Evolutionary conservation across 805 yeast species (phyloP).

Genomic region (Lipomyces mesembrius): DNA sequence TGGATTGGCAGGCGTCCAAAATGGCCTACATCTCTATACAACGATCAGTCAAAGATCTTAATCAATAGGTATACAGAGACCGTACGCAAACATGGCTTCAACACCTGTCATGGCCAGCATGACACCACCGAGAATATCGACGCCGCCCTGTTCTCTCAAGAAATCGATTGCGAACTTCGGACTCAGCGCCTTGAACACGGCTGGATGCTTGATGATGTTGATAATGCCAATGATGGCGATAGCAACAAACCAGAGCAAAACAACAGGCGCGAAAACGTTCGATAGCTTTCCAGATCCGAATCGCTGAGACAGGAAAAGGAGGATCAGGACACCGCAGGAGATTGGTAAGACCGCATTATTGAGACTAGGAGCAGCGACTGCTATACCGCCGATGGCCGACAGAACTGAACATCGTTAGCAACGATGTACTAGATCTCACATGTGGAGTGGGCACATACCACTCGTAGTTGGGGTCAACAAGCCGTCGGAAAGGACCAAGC

Average conservation of each 20-base stretch:
- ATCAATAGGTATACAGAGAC: background rate
- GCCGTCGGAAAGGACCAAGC: constrained; percentile 64
- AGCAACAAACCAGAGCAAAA: constrained; percentile 56
- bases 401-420: constrained; percentile 45
- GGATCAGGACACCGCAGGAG: constrained; percentile 54
- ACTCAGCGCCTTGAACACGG: constrained; percentile 54
- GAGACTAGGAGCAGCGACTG: constrained; percentile 56
- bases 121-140: constrained; percentile 51
- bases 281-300: constrained; percentile 58
- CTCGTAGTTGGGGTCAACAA: constrained; percentile 67
- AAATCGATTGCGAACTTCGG: constrained; percentile 59
- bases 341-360: constrained; percentile 52
- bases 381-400: constrained; percentile 61
- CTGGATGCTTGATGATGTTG: constrained; percentile 52
- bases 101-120: constrained; percentile 63
- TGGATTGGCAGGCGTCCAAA: constrained; percentile 58
- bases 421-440: background rate
- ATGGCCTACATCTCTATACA: constrained; percentile 55
- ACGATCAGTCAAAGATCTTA: background rate
- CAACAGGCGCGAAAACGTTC: constrained; percentile 58
- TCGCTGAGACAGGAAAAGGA: constrained; percentile 54
- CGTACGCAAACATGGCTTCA: constrained; percentile 63
- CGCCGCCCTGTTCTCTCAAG: constrained; percentile 49
- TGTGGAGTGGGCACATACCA: constrained; percentile 8
- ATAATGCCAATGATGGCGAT: constrained; percentile 54